Evolutionary conservation across 768 basidiomycete species (phyloP).

Genomic region (Podaxis mareebaensis): DNA sequence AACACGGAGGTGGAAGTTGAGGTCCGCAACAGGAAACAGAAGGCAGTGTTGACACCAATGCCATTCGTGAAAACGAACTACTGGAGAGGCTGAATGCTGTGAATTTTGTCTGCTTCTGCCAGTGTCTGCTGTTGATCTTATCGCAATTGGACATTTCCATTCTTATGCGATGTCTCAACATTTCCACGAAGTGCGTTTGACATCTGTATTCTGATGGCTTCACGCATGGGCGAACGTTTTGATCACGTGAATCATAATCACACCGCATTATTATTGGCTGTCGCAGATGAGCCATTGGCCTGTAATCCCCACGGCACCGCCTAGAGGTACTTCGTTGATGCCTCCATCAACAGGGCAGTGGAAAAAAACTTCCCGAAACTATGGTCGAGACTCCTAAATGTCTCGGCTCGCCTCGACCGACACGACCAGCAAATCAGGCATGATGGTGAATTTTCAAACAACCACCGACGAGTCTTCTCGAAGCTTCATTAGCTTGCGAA

Average conservation of each 20-base stretch:
- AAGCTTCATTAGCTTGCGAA: not conserved
- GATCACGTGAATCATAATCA: not conserved
- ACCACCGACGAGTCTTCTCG: not conserved
- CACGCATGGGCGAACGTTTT: not conserved
- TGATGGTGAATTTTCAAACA: not conserved
- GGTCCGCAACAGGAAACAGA: slow-evolving; percentile 77
- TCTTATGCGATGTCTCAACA: not conserved
- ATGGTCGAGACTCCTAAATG: not conserved
- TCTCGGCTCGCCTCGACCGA: not conserved
- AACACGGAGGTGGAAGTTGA: slow-evolving; percentile 84
- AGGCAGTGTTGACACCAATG: slow-evolving; percentile 77
- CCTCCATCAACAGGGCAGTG: not conserved
- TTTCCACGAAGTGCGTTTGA: not conserved
- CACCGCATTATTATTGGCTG: not conserved
- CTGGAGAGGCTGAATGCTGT: slow-evolving; percentile 53
- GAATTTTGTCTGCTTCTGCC: not conserved
- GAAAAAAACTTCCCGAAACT: not conserved
- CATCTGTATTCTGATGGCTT: not conserved
- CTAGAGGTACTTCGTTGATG: not conserved
- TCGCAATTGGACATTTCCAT: not conserved
- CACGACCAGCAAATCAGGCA: not conserved
- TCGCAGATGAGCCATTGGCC: not conserved
- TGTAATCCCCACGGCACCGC: not conserved
- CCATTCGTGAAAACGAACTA: slow-evolving; percentile 88
- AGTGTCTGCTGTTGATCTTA: not conserved